A percentile compares a stretch with the other conserved stretches of the same genome.
Conservation (phyloP, 441 rosid species). For the Gossypium davidsonii region DNA sequence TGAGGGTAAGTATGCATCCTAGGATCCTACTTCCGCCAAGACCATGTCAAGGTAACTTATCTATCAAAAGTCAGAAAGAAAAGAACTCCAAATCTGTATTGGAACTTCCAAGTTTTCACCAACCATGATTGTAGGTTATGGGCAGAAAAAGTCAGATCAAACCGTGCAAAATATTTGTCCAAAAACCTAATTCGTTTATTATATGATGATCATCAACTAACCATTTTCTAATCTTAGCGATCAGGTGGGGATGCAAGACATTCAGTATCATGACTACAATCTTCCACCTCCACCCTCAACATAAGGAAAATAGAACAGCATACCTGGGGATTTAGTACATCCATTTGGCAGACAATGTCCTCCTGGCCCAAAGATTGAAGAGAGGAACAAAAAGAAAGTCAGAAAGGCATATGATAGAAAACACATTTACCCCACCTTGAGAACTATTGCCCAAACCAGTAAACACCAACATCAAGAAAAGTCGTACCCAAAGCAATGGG, state of each 20-base stretch:
- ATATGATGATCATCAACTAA: background rate
- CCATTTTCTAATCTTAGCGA: background rate
- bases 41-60: background rate
- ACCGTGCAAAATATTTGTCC: background rate
- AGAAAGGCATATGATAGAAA: constrained; percentile 8
- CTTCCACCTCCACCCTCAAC: background rate
- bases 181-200: background rate
- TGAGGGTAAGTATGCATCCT: background rate
- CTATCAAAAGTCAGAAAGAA: background rate
- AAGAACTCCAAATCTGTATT: background rate
- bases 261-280: background rate
- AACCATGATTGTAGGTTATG: background rate
- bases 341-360: constrained; percentile 51
- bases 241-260: background rate
- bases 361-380: constrained; percentile 38
- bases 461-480: background rate
- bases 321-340: constrained; percentile 91
- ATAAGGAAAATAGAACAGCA: constrained; percentile 12
- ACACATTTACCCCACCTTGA: background rate
- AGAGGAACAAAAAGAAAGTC: background rate
- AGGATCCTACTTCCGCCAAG: background rate
- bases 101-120: background rate
- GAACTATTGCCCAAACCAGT: background rate
- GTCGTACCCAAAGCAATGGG: background rate
- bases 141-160: background rate